phyloP scores from a whole-genome alignment of 176 grass and related monocot genomes.

The Aegilops sharonensis region DNA sequence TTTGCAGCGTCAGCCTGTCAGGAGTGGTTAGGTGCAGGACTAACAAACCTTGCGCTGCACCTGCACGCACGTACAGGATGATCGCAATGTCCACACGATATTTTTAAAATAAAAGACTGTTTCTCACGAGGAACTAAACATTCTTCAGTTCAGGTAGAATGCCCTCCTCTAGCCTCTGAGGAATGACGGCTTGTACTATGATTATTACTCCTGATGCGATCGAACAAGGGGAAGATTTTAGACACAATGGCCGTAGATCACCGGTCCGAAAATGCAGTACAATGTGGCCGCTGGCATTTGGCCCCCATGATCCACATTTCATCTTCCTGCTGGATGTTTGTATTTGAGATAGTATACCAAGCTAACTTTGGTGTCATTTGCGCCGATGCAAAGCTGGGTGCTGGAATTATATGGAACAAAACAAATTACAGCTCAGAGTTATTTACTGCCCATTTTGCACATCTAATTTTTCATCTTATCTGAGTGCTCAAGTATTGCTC shows the following conservation, averaged over 20 bases:
- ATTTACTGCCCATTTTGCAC: neutral
- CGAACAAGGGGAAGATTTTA: too few relatives aligned
- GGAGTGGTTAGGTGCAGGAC: neutral
- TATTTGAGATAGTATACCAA: neutral
- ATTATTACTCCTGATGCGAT: too few relatives aligned
- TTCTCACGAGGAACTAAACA: too few relatives aligned
- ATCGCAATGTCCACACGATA: neutral
- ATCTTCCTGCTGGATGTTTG: neutral
- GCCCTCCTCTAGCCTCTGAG: too few relatives aligned
- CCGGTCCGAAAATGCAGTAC: neutral
- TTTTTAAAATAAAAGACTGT: neutral
- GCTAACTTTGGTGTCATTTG: neutral
- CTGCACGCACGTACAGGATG: neutral
- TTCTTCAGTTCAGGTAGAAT: too few relatives aligned
- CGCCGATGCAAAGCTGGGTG: neutral
- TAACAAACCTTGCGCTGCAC: neutral
- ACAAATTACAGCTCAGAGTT: neutral
- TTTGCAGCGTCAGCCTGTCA: constrained; percentile 6
- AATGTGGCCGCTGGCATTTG: neutral
- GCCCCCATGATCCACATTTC: neutral
- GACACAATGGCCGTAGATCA: neutral
- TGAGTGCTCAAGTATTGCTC: neutral
- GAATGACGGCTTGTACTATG: too few relatives aligned
- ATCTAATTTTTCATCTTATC: neutral
- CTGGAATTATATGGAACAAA: neutral